These are phyloP conservation scores for Porcisia hertigi DNA, from an alignment of 208 protist genomes.

Conservation along the genomic window DNA sequence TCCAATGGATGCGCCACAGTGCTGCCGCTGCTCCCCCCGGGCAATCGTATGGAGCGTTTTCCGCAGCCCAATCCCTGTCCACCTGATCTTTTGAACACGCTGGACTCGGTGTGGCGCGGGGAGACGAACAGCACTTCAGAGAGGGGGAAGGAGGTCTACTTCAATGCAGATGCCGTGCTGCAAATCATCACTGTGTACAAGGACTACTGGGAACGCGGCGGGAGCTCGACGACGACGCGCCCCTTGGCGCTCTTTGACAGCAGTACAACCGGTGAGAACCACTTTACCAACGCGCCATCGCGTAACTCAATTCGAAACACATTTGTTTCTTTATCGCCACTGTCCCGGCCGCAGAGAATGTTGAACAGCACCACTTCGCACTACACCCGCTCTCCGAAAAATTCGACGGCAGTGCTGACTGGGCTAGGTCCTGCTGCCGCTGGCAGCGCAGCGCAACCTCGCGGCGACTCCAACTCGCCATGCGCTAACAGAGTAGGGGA, in stretches of 20 bases:
- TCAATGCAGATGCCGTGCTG: slow-evolving; percentile 70
- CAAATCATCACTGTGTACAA: slow-evolving; percentile 74
- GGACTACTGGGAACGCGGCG: slow-evolving; percentile 35
- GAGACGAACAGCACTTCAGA: slow-evolving; percentile 30
- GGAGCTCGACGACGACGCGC: background rate
- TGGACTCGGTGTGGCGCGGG: slow-evolving; percentile 77
- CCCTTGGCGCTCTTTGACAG: slow-evolving; percentile 3
- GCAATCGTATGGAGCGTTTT: slow-evolving; percentile 50
- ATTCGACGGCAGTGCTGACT: background rate
- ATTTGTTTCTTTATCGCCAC: slow-evolving; percentile 6
- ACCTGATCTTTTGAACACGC: slow-evolving; percentile 59
- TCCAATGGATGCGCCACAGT: slow-evolving; percentile 53
- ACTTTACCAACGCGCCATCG: slow-evolving; percentile 4
- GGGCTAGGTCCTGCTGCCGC: background rate
- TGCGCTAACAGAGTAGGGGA: background rate
- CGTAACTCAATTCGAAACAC: slow-evolving; percentile 25
- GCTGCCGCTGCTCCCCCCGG: slow-evolving; percentile 52
- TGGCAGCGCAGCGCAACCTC: slow-evolving; percentile 5
- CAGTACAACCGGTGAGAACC: background rate
- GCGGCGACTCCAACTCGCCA: background rate
- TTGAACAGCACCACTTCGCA: slow-evolving; percentile 8
- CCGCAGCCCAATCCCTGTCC: slow-evolving; percentile 71
- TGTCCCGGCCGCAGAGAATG: background rate
- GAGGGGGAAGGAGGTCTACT: slow-evolving; percentile 37
- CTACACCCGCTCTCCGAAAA: slow-evolving; percentile 7